Percentiles rank a stretch among this genome's conserved stretches.
These are phyloP conservation scores for Alternaria triticina DNA, from an alignment of 2,329 filamentous ascomycete species.

Conservation along the genomic window DNA sequence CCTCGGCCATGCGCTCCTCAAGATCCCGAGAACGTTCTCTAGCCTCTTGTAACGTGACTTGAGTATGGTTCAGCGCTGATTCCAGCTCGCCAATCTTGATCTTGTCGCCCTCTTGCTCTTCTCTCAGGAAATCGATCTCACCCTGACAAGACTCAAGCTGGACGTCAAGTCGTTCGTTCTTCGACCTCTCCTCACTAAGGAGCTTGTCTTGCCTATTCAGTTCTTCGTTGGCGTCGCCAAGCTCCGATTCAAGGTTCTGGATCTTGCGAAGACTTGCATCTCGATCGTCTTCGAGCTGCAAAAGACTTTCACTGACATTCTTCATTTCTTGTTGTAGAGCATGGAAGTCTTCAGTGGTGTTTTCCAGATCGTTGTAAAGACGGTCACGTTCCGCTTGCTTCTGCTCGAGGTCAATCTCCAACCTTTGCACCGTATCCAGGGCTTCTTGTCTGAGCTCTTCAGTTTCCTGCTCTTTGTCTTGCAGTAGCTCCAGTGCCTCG, in stretches of 20 bases:
- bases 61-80: slow-evolving; percentile 77
- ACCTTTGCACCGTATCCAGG: slow-evolving; percentile 63
- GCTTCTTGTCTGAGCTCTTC: slow-evolving; percentile 63
- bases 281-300: slow-evolving; percentile 88
- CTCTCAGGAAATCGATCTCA: slow-evolving; percentile 92
- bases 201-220: slow-evolving; percentile 84
- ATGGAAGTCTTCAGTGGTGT: slow-evolving; percentile 84
- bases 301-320: slow-evolving; percentile 82
- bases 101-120: slow-evolving; percentile 97
- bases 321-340: slow-evolving; percentile 95
- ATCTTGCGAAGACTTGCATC: slow-evolving; percentile 79
- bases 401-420: slow-evolving; percentile 72
- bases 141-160: slow-evolving; percentile 91
- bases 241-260: slow-evolving; percentile 80
- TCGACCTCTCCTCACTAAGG: slow-evolving; percentile 82
- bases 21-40: slow-evolving; percentile 68
- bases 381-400: slow-evolving; percentile 73
- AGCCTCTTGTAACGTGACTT: slow-evolving; percentile 82
- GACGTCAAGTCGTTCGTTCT: slow-evolving; percentile 84
- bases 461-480: slow-evolving; percentile 64
- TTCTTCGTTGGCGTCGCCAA: slow-evolving; percentile 84
- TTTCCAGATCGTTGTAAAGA: slow-evolving; percentile 73
- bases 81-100: slow-evolving; percentile 96
- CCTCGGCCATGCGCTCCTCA: slow-evolving; percentile 72
- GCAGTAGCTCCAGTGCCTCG: slow-evolving; percentile 77